Conservation (phyloP, 2,329 filamentous ascomycete species). For the Coniochaeta sp. region DNA sequence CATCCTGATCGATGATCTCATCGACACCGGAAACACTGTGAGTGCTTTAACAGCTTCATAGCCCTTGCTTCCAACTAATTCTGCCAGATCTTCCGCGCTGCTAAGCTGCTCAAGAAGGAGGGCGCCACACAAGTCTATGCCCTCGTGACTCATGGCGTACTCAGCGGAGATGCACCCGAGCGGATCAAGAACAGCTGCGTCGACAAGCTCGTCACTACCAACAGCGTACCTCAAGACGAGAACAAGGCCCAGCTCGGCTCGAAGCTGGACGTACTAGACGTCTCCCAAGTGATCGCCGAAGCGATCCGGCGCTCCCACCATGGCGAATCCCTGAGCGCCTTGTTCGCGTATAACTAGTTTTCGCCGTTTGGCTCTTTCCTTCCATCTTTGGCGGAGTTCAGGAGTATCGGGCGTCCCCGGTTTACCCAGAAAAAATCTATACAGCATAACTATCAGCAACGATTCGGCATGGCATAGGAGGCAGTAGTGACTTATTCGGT, state of each 20-base stretch:
- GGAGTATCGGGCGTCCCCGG: not conserved
- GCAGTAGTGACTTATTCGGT: not conserved
- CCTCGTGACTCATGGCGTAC: constrained; percentile 86
- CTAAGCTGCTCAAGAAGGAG: constrained; percentile 93
- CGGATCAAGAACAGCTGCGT: constrained; percentile 88
- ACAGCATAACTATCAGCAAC: not conserved
- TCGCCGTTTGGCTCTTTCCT: not conserved
- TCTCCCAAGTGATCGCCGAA: constrained; percentile 87
- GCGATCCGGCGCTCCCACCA: constrained; percentile 94
- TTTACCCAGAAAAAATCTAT: not conserved
- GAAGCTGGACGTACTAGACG: constrained; percentile 87
- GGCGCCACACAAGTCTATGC: constrained; percentile 84
- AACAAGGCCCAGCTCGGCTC: constrained; percentile 62
- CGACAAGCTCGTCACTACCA: constrained; percentile 91
- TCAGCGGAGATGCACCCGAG: constrained; percentile 90
- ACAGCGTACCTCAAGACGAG: constrained; percentile 83
- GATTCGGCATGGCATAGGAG: not conserved
- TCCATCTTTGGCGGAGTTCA: not conserved
- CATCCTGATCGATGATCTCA: constrained; percentile 90
- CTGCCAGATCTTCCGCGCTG: constrained; percentile 70
- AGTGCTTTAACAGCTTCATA: not conserved
- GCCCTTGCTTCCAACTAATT: not conserved
- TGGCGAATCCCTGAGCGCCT: constrained; percentile 90
- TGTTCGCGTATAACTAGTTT: constrained; percentile 72
- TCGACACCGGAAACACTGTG: constrained; percentile 84